phyloP scores from a whole-genome alignment of 176 grass and related monocot species.

The Puccinellia tenuiflora region DNA sequence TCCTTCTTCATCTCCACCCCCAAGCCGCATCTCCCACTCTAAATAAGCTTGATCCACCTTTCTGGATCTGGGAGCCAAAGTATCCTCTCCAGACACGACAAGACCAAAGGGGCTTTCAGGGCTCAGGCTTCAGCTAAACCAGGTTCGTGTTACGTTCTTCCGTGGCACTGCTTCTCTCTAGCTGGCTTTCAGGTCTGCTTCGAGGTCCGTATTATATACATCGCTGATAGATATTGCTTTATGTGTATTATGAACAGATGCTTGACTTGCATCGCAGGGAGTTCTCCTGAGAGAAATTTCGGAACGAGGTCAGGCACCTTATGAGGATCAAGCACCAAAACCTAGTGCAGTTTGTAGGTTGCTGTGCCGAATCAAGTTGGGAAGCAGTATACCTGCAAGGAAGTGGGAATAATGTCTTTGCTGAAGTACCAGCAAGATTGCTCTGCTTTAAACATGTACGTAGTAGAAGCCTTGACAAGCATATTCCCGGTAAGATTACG shows the following conservation, averaged over 20 bases:
- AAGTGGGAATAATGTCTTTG: neutral
- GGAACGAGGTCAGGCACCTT: neutral
- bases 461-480: neutral
- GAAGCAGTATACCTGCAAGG: neutral
- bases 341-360: neutral
- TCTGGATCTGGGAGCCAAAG: neutral
- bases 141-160: neutral
- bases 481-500: neutral
- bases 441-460: neutral
- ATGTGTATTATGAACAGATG: neutral
- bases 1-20: neutral
- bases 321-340: neutral
- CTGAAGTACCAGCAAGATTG: neutral
- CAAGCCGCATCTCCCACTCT: neutral
- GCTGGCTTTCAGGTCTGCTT: neutral
- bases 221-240: neutral
- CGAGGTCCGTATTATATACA: neutral
- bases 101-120: neutral
- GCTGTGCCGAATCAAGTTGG: neutral
- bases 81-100: neutral
- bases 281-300: neutral
- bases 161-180: neutral
- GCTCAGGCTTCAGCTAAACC: neutral
- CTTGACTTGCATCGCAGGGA: neutral
- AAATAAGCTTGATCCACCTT: neutral